Conservation (phyloP, 352 stramenopile species). For the Aphanomyces stellatus region DNA sequence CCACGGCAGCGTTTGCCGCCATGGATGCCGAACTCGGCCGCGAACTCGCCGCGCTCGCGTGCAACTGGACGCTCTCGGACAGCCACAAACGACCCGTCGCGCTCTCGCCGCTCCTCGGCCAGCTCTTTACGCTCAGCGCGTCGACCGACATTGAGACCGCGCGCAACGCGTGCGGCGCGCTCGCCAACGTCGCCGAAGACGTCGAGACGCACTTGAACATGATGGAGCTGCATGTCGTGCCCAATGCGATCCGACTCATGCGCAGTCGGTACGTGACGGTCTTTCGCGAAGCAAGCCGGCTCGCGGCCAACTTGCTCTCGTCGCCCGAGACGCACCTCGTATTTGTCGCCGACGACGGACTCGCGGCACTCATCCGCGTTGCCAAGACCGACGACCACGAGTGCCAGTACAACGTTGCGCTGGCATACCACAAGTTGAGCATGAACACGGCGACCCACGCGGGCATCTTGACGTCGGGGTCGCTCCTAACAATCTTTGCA, state of each 20-base stretch:
- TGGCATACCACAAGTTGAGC: slow-evolving; percentile 86
- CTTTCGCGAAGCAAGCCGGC: slow-evolving; percentile 87
- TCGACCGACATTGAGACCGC: slow-evolving; percentile 86
- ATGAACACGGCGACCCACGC: slow-evolving; percentile 63
- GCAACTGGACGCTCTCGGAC: slow-evolving; percentile 69
- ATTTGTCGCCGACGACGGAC: slow-evolving; percentile 79
- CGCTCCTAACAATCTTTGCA: slow-evolving; percentile 51
- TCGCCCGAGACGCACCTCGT: slow-evolving; percentile 67
- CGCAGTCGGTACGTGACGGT: slow-evolving; percentile 82
- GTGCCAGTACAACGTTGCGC: slow-evolving; percentile 82
- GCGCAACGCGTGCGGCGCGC: slow-evolving; percentile 83
- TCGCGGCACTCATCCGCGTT: slow-evolving; percentile 78
- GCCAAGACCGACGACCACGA: slow-evolving; percentile 87
- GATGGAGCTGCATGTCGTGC: slow-evolving; percentile 81
- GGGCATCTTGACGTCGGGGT: slow-evolving; percentile 45
- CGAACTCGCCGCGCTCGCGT: slow-evolving; percentile 83
- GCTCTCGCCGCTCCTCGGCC: slow-evolving; percentile 36
- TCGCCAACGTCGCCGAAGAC: slow-evolving; percentile 89
- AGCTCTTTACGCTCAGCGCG: slow-evolving; percentile 65
- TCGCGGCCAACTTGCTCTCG: slow-evolving; percentile 85
- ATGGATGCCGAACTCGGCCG: slow-evolving; percentile 81
- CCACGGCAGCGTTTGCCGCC: slow-evolving; percentile 22
- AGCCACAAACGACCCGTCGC: slow-evolving; percentile 75
- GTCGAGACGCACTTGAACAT: slow-evolving; percentile 72
- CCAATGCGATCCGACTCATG: slow-evolving; percentile 83